Conservation (phyloP, 352 stramenopile genomes). For the Pythium vanterpoolii region DNA sequence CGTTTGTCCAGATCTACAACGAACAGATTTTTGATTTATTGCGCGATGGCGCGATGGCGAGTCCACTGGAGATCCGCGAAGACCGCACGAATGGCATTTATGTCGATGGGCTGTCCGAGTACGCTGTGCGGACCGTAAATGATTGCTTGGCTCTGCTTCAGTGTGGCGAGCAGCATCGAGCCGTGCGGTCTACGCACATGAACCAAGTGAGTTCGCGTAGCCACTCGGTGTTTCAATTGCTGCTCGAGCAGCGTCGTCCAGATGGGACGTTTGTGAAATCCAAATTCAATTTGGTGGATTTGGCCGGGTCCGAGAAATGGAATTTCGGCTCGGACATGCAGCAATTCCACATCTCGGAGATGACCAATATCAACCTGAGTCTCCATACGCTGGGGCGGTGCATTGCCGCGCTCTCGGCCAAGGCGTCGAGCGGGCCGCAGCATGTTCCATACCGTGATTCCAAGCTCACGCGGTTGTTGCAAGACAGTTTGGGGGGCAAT, state of each 20-base stretch:
- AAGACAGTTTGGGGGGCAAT: conserved; percentile 86
- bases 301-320: conserved; percentile 94
- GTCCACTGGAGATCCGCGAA: conserved; percentile 82
- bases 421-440: not conserved
- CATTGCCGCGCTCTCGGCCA: conserved; percentile 75
- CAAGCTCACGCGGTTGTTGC: conserved; percentile 91
- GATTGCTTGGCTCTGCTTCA: conserved; percentile 87
- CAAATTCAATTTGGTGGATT: conserved; percentile 95
- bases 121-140: conserved; percentile 77
- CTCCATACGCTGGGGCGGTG: conserved; percentile 89
- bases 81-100: conserved; percentile 86
- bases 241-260: conserved; percentile 71
- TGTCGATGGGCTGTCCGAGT: conserved; percentile 90
- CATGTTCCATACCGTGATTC: conserved; percentile 93
- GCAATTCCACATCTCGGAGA: conserved; percentile 86
- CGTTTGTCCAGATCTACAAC: conserved; percentile 92
- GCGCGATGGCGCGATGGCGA: conserved; percentile 72
- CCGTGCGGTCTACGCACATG: conserved; percentile 89
- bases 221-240: conserved; percentile 88
- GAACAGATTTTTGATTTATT: conserved; percentile 90
- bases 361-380: conserved; percentile 94
- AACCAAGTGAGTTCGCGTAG: conserved; percentile 89
- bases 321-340: conserved; percentile 80
- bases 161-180: conserved; percentile 80
- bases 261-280: conserved; percentile 79